A percentile compares a stretch with the other conserved stretches of the same genome.
phyloP scores from a whole-genome alignment of 345 rosid genomes.

The Angophora floribunda region DNA sequence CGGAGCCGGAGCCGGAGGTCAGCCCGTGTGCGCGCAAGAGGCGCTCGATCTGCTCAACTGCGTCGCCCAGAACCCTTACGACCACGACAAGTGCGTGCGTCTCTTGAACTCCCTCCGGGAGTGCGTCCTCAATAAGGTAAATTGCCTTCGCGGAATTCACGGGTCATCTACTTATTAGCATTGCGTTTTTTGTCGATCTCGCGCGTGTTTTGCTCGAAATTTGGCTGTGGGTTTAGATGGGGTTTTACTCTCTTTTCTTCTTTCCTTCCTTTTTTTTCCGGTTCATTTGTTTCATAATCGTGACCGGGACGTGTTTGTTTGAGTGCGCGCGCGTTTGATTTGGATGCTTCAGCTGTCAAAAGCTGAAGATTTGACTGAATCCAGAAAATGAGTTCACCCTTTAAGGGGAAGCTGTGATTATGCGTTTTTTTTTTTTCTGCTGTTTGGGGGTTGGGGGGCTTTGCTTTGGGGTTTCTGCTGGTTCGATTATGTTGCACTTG shows the following conservation, averaged over 20 bases:
- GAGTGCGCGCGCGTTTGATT: neutral
- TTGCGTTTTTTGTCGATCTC: neutral
- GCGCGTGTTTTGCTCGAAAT: neutral
- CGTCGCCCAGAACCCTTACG: constrained; percentile 56
- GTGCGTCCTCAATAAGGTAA: constrained; percentile 63
- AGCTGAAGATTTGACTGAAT: neutral
- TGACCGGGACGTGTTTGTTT: neutral
- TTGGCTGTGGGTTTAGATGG: neutral
- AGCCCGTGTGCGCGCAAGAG: constrained; percentile 54
- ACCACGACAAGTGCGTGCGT: constrained; percentile 49
- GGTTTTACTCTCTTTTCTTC: neutral
- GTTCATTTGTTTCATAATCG: neutral
- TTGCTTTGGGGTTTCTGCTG: neutral
- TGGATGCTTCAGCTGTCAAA: neutral
- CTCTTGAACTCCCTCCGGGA: constrained; percentile 53
- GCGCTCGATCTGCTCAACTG: constrained; percentile 79
- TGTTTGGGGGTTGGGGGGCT: neutral
- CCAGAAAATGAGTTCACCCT: neutral
- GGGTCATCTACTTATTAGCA: neutral
- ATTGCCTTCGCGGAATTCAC: neutral
- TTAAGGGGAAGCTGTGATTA: neutral
- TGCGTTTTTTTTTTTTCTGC: neutral
- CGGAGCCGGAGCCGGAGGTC: neutral
- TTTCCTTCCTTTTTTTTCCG: fast-evolving
- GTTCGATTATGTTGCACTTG: neutral